Percentiles rank a stretch among this genome's conserved stretches.
Evolutionary conservation across 2,329 filamentous ascomycete species (phyloP).

Genomic region (Dothideomycetes sp.): DNA sequence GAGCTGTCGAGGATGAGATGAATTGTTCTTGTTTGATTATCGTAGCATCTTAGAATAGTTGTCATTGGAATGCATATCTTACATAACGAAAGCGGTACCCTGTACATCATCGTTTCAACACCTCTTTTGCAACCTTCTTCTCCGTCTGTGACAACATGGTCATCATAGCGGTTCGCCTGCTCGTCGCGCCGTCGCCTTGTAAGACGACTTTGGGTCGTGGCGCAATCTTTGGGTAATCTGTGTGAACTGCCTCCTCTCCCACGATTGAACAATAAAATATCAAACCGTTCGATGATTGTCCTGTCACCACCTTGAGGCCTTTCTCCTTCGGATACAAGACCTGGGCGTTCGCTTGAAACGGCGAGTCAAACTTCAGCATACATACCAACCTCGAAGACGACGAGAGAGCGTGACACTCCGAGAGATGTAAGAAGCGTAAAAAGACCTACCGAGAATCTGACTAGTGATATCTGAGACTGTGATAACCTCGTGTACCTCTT

Average conservation of each 20-base stretch:
- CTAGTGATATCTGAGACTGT: slow-evolving; percentile 13
- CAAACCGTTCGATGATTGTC: slow-evolving; percentile 14
- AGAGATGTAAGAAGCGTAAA: neutral
- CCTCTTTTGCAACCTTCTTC: slow-evolving; percentile 18
- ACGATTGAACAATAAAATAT: slow-evolving; percentile 17
- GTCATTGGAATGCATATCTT: slow-evolving; percentile 9
- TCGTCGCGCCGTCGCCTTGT: slow-evolving; percentile 16
- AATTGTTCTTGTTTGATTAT: slow-evolving; percentile 3
- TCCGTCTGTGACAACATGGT: slow-evolving; percentile 19
- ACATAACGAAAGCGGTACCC: slow-evolving; percentile 2
- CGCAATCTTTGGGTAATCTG: slow-evolving; percentile 15
- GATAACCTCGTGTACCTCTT: slow-evolving; percentile 8
- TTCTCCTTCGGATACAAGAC: slow-evolving; percentile 18
- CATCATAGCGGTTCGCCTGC: slow-evolving; percentile 18
- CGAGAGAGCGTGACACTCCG: neutral
- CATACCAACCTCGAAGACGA: neutral
- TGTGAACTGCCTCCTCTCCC: slow-evolving; percentile 13
- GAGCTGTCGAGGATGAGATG: neutral
- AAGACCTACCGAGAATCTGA: slow-evolving; percentile 16
- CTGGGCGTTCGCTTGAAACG: slow-evolving; percentile 18
- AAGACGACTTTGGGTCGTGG: slow-evolving; percentile 18
- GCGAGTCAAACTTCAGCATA: slow-evolving; percentile 1
- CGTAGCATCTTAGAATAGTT: slow-evolving; percentile 7
- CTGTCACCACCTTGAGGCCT: slow-evolving; percentile 18
- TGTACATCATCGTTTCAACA: slow-evolving; percentile 14